Evolutionary conservation across 345 rosid species (phyloP).

Genomic region (Eucalyptus sp.): DNA sequence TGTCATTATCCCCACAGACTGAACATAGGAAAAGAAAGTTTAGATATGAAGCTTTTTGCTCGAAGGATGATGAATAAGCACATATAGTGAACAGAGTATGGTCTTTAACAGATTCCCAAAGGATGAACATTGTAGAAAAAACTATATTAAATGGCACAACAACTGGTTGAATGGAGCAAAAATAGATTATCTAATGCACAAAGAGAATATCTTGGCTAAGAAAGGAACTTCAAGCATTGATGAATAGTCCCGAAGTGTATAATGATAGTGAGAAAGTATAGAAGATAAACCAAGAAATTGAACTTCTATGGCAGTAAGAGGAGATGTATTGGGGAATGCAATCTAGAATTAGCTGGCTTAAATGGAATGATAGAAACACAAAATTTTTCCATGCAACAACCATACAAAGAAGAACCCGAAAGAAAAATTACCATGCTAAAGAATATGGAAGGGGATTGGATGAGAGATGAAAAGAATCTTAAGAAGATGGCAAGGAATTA

Average conservation of each 20-base stretch:
- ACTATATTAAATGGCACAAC: too few relatives aligned
- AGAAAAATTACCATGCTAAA: too few relatives aligned
- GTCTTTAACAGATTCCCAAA: background rate
- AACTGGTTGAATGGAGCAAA: background rate
- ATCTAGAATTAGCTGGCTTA: background rate
- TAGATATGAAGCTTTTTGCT: background rate
- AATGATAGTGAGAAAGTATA: too few relatives aligned
- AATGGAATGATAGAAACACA: background rate
- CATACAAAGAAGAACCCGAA: background rate
- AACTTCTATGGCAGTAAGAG: background rate
- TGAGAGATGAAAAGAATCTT: too few relatives aligned
- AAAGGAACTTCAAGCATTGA: background rate
- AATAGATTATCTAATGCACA: background rate
- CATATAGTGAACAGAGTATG: background rate
- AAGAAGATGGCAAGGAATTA: too few relatives aligned
- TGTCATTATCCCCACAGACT: background rate
- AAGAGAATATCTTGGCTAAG: background rate
- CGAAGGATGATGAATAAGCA: background rate
- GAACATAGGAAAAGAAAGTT: too few relatives aligned
- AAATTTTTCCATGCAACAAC: background rate
- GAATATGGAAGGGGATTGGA: too few relatives aligned
- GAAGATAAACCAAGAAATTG: background rate
- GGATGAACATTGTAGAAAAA: background rate
- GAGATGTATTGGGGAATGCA: background rate
- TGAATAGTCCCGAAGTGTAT: background rate